Evolutionary conservation across 441 rosid genomes (phyloP), one percentile per base, ranked within the genome.

Genomic region (Croton setiger): DNA sequence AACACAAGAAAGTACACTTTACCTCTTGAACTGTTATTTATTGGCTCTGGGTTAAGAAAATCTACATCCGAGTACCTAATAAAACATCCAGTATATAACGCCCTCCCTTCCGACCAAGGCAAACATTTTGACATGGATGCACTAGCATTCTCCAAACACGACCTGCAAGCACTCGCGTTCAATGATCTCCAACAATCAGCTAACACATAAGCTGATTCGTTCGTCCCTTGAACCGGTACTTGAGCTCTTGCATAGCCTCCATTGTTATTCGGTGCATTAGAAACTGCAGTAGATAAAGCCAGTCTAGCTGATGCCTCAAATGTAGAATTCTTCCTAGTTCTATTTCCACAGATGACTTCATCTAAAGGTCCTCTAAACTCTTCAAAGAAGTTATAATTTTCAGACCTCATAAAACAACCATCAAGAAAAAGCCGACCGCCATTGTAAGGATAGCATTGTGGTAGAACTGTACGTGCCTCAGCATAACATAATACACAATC

Each of bases 401-500:
- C 85, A 0, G 90, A 74, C 76, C 98, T 85, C 99, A 94, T 90
- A 84, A 94, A 94, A 81, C 98, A 92, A 10, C 98, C 98, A 1
- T 94, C 98, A 5, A 92, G 94, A 69, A 64, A 94, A 76, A 92
- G 81, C 53, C 93, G 71, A 15, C 98, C 98, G 0, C 93, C 88
- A 37, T 84, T 92, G 72, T 65, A 18, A 47, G 98, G 99, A 67
- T 83, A 94, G 79, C 99, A 94, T 70, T 94, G 87, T 0, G 99
- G 99, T 59, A 94, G 97, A 53, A 84, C 62, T 12, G 97, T 86
- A 0, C 99, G 83, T 12, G 92, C 98, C 82, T 87, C 96, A 0
- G 98, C 97, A 63, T 90, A 94, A 63, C 99, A 94, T 70, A 94
- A 76, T 4, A 84, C 91, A 69, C 99, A 94, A 70, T 94, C 99